A percentile compares a stretch with the other conserved stretches of the same genome.
phyloP scores from a whole-genome alignment of 306 rosid species.

The Cucumis melo region DNA sequence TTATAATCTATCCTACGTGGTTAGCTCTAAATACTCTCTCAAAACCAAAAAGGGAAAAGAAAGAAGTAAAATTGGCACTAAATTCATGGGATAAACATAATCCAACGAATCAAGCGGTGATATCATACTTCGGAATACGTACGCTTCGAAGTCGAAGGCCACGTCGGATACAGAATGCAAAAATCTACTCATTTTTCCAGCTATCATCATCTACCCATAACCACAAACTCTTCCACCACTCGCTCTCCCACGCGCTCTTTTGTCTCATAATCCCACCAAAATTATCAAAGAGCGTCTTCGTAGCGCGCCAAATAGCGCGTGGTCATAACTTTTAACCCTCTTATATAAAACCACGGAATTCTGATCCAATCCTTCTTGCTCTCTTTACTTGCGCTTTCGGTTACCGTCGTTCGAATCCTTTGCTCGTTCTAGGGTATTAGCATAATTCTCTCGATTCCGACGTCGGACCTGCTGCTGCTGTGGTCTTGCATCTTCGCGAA shows the following conservation, averaged over 20 bases:
- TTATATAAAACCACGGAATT: constrained; percentile 15
- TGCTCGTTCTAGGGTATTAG: constrained; percentile 15
- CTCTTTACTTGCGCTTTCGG: constrained; percentile 19
- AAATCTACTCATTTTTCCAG: neutral
- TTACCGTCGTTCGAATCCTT: constrained; percentile 6
- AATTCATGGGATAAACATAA: neutral
- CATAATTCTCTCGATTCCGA: constrained; percentile 24
- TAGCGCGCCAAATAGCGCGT: neutral
- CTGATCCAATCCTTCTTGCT: neutral
- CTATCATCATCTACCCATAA: neutral
- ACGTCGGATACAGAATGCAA: neutral
- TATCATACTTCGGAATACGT: neutral
- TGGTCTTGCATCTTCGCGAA: constrained; percentile 5
- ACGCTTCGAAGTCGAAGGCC: neutral
- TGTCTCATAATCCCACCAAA: neutral
- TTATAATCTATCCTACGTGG: too few species aligned
- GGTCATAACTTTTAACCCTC: neutral
- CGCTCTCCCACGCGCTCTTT: neutral
- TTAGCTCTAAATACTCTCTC: too few species aligned
- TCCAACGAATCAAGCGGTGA: neutral
- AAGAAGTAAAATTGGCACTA: neutral
- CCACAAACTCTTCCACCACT: neutral
- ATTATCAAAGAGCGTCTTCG: neutral
- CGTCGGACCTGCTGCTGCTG: constrained; percentile 11
- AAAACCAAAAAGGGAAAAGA: neutral